Percentiles rank a stretch among this genome's conserved stretches.
Evolutionary conservation across 2,329 filamentous ascomycete species (phyloP).

Genomic region (Fusarium neocosmosporiellum): DNA sequence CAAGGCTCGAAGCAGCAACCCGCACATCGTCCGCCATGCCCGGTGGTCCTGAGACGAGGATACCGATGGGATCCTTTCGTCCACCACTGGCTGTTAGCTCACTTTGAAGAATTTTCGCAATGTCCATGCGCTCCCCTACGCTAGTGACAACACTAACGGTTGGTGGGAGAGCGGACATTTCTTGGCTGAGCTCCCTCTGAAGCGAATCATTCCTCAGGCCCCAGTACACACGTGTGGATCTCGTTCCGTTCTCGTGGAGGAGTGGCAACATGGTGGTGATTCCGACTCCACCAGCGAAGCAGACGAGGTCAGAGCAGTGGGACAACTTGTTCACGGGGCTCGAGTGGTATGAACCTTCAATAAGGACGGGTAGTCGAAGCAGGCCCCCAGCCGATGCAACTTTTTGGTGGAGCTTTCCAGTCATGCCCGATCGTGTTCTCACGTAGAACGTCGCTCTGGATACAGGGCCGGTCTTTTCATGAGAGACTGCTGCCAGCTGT

Average conservation of each 20-base stretch:
- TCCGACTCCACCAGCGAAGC: conserved; percentile 49
- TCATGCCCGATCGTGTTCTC: conserved; percentile 40
- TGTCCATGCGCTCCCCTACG: conserved; percentile 37
- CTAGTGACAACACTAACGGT: conserved; percentile 36
- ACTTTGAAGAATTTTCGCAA: conserved; percentile 34
- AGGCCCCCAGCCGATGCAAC: background rate
- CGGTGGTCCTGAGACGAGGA: conserved; percentile 46
- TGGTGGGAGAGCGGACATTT: conserved; percentile 23
- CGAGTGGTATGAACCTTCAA: conserved; percentile 46
- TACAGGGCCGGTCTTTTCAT: background rate
- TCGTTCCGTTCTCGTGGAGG: conserved; percentile 23
- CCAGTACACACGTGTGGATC: conserved; percentile 41
- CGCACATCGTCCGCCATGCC: conserved; percentile 46
- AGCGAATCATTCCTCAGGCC: conserved; percentile 36
- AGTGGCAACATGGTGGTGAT: conserved; percentile 47
- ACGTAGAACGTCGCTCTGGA: conserved; percentile 37
- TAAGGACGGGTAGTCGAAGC: conserved; percentile 36
- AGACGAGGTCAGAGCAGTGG: conserved; percentile 42
- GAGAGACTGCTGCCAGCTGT: background rate
- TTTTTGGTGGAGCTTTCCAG: conserved; percentile 28
- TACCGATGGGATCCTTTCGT: conserved; percentile 32
- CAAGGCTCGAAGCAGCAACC: conserved; percentile 36
- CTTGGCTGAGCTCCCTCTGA: conserved; percentile 19
- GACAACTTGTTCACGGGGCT: conserved; percentile 33
- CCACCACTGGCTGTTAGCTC: conserved; percentile 29